phyloP scores from a whole-genome alignment of 208 protist genomes.

The Leishmania lainsoni region DNA sequence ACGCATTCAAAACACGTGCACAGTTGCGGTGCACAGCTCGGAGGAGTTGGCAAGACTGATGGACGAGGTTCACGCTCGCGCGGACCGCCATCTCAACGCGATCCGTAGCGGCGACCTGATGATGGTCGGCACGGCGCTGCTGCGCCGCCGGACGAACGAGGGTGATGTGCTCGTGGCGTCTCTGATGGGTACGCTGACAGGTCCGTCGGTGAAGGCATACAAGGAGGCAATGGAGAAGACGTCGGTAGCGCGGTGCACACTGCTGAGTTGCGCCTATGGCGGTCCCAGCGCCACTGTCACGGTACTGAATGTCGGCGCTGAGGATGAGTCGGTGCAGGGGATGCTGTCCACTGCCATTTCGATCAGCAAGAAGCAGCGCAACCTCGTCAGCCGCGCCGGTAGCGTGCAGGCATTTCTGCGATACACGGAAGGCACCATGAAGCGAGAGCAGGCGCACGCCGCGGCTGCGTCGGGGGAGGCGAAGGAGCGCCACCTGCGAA shows the following conservation, averaged over 20 bases:
- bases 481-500: conserved; percentile 31
- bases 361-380: conserved; percentile 39
- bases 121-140: conserved; percentile 38
- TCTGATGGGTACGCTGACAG: conserved; percentile 36
- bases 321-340: conserved; percentile 28
- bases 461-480: conserved; percentile 11
- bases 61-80: conserved; percentile 27
- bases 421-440: conserved; percentile 38
- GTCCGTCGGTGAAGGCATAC: conserved; percentile 33
- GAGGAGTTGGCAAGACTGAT: conserved; percentile 31
- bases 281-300: conserved; percentile 47
- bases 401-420: conserved; percentile 41
- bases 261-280: conserved; percentile 38
- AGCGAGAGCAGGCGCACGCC: conserved; percentile 29
- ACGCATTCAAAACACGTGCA: conserved; percentile 13
- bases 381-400: conserved; percentile 39
- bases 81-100: conserved; percentile 13
- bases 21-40: conserved; percentile 12
- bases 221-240: conserved; percentile 31
- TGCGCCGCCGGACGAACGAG: conserved; percentile 31
- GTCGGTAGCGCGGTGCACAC: conserved; percentile 18
- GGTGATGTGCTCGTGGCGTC: conserved; percentile 45
- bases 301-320: conserved; percentile 35
- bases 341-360: conserved; percentile 37
- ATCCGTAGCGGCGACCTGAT: conserved; percentile 24